Conservation (phyloP, 805 yeast species). For the Candida stauntonica region DNA sequence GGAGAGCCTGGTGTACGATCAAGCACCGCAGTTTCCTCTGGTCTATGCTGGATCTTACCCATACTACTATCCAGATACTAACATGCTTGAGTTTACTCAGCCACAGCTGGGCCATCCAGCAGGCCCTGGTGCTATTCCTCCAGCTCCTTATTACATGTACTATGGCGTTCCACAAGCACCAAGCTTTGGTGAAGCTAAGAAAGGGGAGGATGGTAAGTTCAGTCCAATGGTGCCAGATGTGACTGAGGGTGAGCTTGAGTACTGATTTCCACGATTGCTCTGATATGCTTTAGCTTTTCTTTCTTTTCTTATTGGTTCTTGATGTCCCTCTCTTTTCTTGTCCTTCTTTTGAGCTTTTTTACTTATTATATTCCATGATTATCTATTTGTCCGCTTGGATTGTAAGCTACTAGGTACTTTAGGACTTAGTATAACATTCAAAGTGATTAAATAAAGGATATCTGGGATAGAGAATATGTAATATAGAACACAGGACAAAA, state of each 20-base stretch:
- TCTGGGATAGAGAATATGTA: background rate
- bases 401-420: too few relatives aligned
- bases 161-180: constrained; percentile 25
- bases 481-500: background rate
- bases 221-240: background rate
- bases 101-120: constrained; percentile 10
- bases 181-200: constrained; percentile 10
- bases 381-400: too few relatives aligned
- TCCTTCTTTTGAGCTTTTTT: too few relatives aligned
- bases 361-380: too few relatives aligned
- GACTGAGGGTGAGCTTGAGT: constrained; percentile 6
- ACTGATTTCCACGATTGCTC: constrained; percentile 2
- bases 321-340: too few relatives aligned
- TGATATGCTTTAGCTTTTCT: background rate
- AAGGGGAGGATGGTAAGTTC: constrained; percentile 2
- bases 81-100: constrained; percentile 19
- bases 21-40: constrained; percentile 16
- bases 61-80: constrained; percentile 22
- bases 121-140: constrained; percentile 16
- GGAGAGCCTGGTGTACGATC: constrained; percentile 23
- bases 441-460: too few relatives aligned
- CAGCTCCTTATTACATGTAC: constrained; percentile 30
- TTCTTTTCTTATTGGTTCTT: background rate
- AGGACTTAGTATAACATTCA: too few relatives aligned
- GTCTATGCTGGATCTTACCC: constrained; percentile 24